Base-by-base conservation (phyloP, 2,329 filamentous ascomycete species). In the Fusarium foetens region DNA sequence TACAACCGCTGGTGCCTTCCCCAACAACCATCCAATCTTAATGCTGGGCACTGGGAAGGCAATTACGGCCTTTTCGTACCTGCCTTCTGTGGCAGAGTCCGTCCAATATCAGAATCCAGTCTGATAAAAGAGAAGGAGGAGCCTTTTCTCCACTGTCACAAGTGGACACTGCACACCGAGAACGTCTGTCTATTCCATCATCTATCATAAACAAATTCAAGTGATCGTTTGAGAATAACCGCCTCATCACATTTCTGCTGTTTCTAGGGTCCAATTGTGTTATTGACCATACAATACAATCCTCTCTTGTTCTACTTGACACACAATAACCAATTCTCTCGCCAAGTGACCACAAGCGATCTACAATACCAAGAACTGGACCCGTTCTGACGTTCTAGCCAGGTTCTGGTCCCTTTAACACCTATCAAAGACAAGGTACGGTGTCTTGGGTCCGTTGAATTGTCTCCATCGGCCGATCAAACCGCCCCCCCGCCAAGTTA, bases 381-480 rank as follows among this genome's bases (percentile, higher is more conserved):
- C 66, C 65, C 31, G 38, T 63, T 31, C 38, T 64, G 45, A 68
- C 35, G 58, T 68, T 68, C 49, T 68, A 68, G 65, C 49, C 63
- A 55, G 63, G 41, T 63, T 68, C 64, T 68, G 63, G 36, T 48
- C 29, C 25, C 55, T 66, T 29, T 36, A 57, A 57, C 41, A 14
- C 53, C 53, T 36, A 49, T 49, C 41, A 48, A 39, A 49, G 65
- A 48, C 49, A 36, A 39, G 23, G 55, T 62, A 25, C 53, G 17
- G 23, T 33, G 33, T 39, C 33, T 39, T 53, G 49, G 33, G 33
- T 53, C 19, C 54, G 61, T 42, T 43, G 52, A 52, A 48, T 55
- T 51, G 62, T 69, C 54, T 68, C 66, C 65, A 61, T 76, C 62
- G 72, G 72, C 64, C 75, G 75, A 77, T 77, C 73, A 74, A 75